These are phyloP conservation scores for Cordyceps militaris DNA, from an alignment of 2,329 filamentous ascomycete genomes.

Conservation along the genomic window DNA sequence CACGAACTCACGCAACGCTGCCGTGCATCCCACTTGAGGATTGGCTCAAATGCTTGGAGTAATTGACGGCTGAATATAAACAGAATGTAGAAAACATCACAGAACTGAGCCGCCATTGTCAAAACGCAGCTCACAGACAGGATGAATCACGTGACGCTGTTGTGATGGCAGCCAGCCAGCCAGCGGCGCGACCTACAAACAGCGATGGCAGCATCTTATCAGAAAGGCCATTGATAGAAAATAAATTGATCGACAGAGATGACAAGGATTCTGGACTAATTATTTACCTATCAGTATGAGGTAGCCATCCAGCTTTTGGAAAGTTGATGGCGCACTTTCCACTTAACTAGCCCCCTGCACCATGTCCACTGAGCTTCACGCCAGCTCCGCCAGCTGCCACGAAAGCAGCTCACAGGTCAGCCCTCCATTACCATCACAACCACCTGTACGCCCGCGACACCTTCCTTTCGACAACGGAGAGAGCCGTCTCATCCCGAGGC, in stretches of 20 bases:
- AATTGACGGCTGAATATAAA: too few relatives aligned
- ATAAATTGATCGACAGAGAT: too few relatives aligned
- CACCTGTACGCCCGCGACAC: neutral
- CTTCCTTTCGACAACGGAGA: neutral
- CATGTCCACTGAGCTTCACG: slow-evolving; percentile 2
- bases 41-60: too few relatives aligned
- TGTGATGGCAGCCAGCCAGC: too few relatives aligned
- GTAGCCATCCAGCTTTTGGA: too few relatives aligned
- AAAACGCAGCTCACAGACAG: neutral
- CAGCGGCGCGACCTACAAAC: neutral
- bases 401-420: neutral
- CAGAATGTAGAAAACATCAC: neutral
- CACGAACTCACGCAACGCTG: neutral
- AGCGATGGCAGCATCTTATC: neutral
- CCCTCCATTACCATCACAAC: slow-evolving; percentile 5
- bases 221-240: neutral
- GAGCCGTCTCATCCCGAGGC: neutral
- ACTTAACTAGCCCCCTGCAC: neutral
- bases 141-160: neutral
- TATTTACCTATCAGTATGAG: too few relatives aligned
- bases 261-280: neutral
- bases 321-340: neutral
- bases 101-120: neutral
- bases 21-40: too few relatives aligned
- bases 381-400: slow-evolving; percentile 6